These are phyloP conservation scores for Parsonsia alboflavescens DNA, from an alignment of 257 asterid genomes.

Conservation along the genomic window DNA sequence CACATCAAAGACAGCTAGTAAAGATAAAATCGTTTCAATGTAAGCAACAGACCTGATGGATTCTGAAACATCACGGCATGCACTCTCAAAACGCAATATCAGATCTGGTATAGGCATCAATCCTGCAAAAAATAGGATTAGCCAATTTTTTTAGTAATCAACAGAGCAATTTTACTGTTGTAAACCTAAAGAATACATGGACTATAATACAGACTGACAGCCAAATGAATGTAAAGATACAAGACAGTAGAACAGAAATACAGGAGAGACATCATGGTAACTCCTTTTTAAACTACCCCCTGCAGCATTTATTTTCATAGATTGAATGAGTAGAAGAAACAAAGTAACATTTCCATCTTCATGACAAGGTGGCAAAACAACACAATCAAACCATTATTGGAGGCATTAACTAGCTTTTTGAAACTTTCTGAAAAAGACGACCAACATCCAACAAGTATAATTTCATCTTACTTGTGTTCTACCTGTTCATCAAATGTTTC, in stretches of 20 bases:
- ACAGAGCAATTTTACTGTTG: background rate
- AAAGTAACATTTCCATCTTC: background rate
- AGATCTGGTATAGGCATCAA: conserved; percentile 80
- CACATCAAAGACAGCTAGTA: background rate
- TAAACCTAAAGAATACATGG: background rate
- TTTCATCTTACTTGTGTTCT: background rate
- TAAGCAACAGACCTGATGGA: conserved; percentile 57
- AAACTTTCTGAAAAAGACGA: background rate
- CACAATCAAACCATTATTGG: background rate
- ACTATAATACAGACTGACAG: background rate
- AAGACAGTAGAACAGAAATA: background rate
- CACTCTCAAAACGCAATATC: conserved; percentile 74
- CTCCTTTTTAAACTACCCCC: background rate
- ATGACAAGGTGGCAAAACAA: background rate
- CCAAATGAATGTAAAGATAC: background rate
- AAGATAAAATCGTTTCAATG: background rate
- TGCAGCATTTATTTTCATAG: background rate
- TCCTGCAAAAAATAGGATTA: conserved; percentile 50
- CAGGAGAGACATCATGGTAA: background rate
- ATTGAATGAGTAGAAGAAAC: background rate
- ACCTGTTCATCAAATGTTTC: background rate
- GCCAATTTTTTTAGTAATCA: conserved; percentile 8
- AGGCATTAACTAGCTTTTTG: background rate
- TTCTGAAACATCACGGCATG: conserved; percentile 86
- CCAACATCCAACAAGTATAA: background rate